Conservation (phyloP, 306 rosid species). For the Dalbergia oliveri region DNA sequence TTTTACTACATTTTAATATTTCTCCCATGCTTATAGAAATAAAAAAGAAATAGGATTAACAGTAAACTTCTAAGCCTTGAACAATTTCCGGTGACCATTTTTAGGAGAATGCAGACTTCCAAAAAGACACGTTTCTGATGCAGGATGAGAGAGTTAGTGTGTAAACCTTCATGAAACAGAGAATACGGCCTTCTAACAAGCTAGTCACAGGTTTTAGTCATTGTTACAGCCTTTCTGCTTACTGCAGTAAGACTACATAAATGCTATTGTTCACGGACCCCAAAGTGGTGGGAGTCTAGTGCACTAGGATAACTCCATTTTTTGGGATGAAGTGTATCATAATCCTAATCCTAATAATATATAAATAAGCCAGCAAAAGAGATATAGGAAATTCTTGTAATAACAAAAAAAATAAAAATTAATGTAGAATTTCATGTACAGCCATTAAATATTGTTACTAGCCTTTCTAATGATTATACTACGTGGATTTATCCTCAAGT, state of each 20-base stretch:
- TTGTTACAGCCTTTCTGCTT: conserved; percentile 7
- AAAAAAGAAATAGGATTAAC: not conserved
- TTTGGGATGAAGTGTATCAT: conserved; percentile 1
- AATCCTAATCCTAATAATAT: not conserved
- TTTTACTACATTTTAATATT: conserved; percentile 1
- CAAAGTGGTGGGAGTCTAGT: not conserved
- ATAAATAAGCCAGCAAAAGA: conserved; percentile 24
- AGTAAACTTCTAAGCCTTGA: not conserved
- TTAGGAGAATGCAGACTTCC: conserved; percentile 13
- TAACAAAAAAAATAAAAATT: not conserved
- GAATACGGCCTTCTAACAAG: not conserved
- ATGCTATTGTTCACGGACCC: not conserved
- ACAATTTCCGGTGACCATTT: not conserved
- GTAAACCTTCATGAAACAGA: conserved; percentile 18
- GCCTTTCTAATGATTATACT: conserved; percentile 10
- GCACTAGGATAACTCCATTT: not conserved
- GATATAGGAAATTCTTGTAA: not conserved
- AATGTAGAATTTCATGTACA: not conserved
- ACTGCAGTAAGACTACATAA: not conserved
- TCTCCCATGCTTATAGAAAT: conserved; percentile 7
- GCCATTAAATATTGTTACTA: conserved; percentile 3
- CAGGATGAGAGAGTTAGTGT: conserved; percentile 3
- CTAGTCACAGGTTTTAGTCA: not conserved
- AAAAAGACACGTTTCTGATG: not conserved
- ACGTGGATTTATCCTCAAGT: conserved; percentile 15